These are phyloP conservation scores for Cenchrus purpureus DNA, from an alignment of 176 grass and related monocot species.

Conservation along the genomic window DNA sequence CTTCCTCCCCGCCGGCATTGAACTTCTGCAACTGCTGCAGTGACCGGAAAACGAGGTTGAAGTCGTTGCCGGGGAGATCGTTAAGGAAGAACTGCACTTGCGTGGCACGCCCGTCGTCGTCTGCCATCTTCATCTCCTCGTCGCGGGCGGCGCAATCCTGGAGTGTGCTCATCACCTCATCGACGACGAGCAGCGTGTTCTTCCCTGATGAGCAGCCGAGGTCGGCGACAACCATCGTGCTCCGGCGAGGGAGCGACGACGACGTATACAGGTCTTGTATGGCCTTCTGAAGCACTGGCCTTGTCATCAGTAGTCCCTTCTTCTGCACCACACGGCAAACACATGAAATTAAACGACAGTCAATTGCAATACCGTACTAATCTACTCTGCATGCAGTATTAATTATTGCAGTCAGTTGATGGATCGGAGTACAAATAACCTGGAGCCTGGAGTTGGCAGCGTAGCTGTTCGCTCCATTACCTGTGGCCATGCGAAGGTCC, in stretches of 20 bases:
- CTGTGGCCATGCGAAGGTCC: conserved; percentile 33
- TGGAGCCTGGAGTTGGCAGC: conserved; percentile 40
- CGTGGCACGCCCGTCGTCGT: not conserved
- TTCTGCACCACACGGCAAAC: not conserved
- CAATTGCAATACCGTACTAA: no score
- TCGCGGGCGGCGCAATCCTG: not conserved
- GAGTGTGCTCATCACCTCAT: conserved; percentile 23
- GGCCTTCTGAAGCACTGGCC: conserved; percentile 20
- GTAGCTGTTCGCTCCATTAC: conserved; percentile 33
- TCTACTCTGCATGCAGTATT: not conserved
- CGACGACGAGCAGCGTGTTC: conserved; percentile 42
- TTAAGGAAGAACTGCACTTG: not conserved
- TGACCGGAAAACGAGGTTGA: not conserved
- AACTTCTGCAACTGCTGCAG: not conserved
- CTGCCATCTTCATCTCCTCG: not conserved
- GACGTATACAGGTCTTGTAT: not conserved
- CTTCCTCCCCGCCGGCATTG: not conserved
- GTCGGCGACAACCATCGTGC: not conserved
- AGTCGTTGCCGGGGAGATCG: not conserved
- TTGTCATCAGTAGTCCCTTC: conserved; percentile 32
- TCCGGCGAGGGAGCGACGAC: not conserved
- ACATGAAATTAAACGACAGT: no score
- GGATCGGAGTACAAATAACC: not conserved
- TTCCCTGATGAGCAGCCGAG: conserved; percentile 55
- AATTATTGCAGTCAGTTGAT: not conserved